Evolutionary conservation across 164 flowering plant species (phyloP).

Genomic region (Berberis thunbergii): DNA sequence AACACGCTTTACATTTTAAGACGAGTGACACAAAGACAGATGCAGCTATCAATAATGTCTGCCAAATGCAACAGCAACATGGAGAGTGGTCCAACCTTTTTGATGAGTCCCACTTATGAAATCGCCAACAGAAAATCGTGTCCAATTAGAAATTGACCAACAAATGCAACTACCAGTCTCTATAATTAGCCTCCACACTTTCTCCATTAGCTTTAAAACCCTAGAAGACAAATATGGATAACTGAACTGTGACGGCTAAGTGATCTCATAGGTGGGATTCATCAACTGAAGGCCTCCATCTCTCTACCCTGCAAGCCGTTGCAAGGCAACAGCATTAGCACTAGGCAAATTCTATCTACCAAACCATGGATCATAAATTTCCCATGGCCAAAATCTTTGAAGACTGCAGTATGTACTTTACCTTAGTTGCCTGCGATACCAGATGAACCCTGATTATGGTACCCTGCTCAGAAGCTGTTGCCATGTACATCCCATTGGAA

Average conservation of each 20-base stretch:
- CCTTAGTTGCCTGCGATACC: constrained; percentile 81
- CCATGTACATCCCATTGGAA: constrained; percentile 74
- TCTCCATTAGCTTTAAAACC: too few species aligned
- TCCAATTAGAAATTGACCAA: background rate
- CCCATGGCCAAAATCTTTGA: background rate
- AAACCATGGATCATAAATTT: background rate
- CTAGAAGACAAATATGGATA: too few species aligned
- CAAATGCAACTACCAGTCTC: too few species aligned
- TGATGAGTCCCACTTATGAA: background rate
- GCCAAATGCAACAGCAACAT: background rate
- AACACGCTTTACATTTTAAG: background rate
- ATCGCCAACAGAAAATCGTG: background rate
- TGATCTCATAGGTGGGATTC: background rate
- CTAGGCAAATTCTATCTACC: background rate
- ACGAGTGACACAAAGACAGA: too few species aligned
- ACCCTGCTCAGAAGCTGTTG: constrained; percentile 97
- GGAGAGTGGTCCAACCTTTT: background rate
- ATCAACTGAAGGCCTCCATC: background rate
- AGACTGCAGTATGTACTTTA: constrained; percentile 10
- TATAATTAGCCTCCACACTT: background rate
- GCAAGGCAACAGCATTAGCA: background rate
- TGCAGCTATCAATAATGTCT: background rate
- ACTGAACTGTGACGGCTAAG: too few species aligned
- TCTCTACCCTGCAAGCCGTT: background rate
- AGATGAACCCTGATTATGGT: constrained; percentile 84